Evolutionary conservation across 768 basidiomycete species (phyloP).

Genomic region (Auricularia sp.): DNA sequence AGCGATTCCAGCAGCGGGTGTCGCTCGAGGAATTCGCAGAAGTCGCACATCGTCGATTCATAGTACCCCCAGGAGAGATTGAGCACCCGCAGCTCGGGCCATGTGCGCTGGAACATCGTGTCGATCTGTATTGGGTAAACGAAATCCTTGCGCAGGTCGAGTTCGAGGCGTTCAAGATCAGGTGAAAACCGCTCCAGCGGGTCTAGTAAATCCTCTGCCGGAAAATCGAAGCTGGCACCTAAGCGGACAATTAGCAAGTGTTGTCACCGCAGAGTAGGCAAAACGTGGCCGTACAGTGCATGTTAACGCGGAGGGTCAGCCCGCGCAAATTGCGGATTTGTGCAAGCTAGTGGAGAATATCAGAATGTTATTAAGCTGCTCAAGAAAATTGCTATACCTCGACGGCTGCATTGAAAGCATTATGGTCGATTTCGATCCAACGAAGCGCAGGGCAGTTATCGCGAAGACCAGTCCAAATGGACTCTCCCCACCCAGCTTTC

Average conservation of each 20-base stretch:
- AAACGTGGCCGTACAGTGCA: neutral
- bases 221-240: too few relatives aligned
- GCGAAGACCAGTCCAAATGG: neutral
- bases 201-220: neutral
- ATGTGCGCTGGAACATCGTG: neutral
- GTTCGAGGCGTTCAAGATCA: neutral
- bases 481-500: neutral
- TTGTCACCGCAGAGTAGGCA: neutral
- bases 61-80: neutral
- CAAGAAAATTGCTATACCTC: neutral
- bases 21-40: neutral
- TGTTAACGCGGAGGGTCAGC: neutral
- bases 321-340: neutral
- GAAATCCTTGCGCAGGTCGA: neutral
- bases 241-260: neutral
- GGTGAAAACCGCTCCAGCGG: neutral
- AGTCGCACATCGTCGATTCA: neutral
- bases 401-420: neutral
- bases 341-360: neutral
- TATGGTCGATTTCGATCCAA: neutral
- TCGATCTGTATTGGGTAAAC: neutral
- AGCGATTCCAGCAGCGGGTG: neutral
- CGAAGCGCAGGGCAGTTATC: neutral
- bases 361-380: too few relatives aligned
- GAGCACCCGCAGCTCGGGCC: neutral